Base-by-base conservation (phyloP, 2,329 filamentous ascomycete species). In the Hymenoscyphus albidus region DNA sequence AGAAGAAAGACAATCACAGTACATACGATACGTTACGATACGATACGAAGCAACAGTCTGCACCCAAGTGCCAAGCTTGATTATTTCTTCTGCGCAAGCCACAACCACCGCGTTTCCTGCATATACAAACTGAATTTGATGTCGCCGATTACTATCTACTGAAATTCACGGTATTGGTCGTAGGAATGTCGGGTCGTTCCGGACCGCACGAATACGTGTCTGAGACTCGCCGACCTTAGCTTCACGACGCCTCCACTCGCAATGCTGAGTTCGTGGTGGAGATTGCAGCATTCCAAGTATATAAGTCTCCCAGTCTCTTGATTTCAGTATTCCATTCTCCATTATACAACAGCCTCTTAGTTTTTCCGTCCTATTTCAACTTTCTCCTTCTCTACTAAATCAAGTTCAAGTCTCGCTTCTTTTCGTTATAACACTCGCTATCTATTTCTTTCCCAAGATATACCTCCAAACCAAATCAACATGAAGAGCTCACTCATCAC, bases 401-500 rank as follows among this genome's bases (percentile, higher is more conserved):
- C 5, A 35, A 35, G 9, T 59, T 42, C 38, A 40, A 38, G 14
- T 40, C 38, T 59, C 31, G 14, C 38, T 38, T 39, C 35, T 42
- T 48, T 48, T 48, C 44, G 13, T 48, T 18, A 48, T 48, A 51
- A 51, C n/a, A 51, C 22, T 51, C 44, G 44, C 44, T 51, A n/a
- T 51, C 22, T 35, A 10, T 35, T 35, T 35, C 35, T 35, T 35
- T 4, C 35, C 35, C 35, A 12, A n/a, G 1, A 51, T 51, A 51
- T 51, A n/a, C 12, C 22, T 51, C 14, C 18, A 51, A n/a, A 16
- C 44, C 22, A 18, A 59, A 39, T 62, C 44, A 62, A 39, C 18
- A 62, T 62, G 59, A 62, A 62, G 59, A 42, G 16, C 44, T 55
- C 59, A 35, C n/a, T 62, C 16, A 14, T 62, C 48, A 31, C 32